phyloP scores from a whole-genome alignment of 176 grass and related monocot genomes.

The Bonia amplexicaulis region DNA sequence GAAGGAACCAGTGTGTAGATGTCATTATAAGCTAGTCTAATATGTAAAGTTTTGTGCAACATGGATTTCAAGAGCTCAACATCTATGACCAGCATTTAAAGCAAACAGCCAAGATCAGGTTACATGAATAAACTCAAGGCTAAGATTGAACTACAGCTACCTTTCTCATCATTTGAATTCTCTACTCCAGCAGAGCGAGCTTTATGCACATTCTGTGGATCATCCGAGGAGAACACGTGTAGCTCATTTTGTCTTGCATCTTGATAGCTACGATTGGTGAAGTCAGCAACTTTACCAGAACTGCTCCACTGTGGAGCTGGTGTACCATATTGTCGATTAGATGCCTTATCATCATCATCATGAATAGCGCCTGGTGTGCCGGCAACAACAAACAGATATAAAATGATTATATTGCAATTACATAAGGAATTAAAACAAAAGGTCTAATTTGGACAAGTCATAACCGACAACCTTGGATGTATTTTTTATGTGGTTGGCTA shows the following conservation, averaged over 20 bases:
- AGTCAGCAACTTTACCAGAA: constrained; percentile 35
- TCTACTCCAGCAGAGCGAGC: constrained; percentile 4
- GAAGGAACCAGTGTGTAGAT: neutral
- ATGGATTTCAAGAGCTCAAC: neutral
- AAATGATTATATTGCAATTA: neutral
- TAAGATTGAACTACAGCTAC: constrained; percentile 15
- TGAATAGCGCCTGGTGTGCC: constrained; percentile 17
- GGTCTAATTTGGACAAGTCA: constrained; percentile 23
- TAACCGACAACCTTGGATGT: constrained; percentile 64
- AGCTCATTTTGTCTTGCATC: constrained; percentile 42
- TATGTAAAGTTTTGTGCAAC: neutral
- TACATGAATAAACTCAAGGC: neutral
- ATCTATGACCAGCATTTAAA: neutral
- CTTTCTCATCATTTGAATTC: constrained; percentile 25
- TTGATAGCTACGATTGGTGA: constrained; percentile 8
- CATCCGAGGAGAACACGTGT: constrained; percentile 14
- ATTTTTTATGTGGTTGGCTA: constrained; percentile 48
- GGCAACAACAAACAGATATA: constrained; percentile 25
- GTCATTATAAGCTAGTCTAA: neutral
- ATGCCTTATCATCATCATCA: constrained; percentile 32
- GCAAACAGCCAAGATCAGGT: neutral
- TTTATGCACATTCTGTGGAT: constrained; percentile 12
- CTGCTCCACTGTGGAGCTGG: constrained; percentile 35
- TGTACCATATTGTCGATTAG: constrained; percentile 17
- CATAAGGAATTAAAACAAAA: constrained; percentile 9